Conservation (phyloP, 768 basidiomycete species). For the Lentinula detonsa region DNA sequence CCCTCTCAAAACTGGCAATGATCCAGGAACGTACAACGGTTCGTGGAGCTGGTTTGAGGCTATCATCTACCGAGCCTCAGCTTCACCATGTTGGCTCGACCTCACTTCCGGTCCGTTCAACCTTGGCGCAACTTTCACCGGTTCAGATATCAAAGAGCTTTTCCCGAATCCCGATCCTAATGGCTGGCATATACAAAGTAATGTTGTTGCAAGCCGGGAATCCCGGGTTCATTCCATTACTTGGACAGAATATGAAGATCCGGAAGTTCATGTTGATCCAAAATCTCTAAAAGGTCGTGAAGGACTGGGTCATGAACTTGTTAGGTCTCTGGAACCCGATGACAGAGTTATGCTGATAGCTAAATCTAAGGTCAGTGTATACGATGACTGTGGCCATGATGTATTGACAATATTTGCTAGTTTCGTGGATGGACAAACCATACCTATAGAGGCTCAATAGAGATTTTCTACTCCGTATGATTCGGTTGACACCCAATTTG, state of each 20-base stretch:
- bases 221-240: not conserved
- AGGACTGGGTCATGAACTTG: slow-evolving; percentile 3
- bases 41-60: slow-evolving; percentile 20
- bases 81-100: slow-evolving; percentile 1
- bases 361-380: not conserved
- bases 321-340: not conserved
- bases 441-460: not conserved
- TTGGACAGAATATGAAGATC: not conserved
- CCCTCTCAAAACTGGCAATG: not conserved
- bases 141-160: not conserved
- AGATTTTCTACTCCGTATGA: slow-evolving; percentile 1
- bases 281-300: not conserved
- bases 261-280: not conserved
- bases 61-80: slow-evolving; percentile 7
- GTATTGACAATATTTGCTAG: not conserved
- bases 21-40: slow-evolving; percentile 17
- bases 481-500: no score
- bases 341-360: slow-evolving; percentile 1
- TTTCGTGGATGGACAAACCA: not conserved
- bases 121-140: not conserved
- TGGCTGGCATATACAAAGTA: slow-evolving; percentile 3
- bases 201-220: not conserved
- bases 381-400: no score
- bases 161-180: not conserved
- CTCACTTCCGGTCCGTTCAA: not conserved